Conservation (phyloP, 768 basidiomycete species). For the Ramaria sp. region DNA sequence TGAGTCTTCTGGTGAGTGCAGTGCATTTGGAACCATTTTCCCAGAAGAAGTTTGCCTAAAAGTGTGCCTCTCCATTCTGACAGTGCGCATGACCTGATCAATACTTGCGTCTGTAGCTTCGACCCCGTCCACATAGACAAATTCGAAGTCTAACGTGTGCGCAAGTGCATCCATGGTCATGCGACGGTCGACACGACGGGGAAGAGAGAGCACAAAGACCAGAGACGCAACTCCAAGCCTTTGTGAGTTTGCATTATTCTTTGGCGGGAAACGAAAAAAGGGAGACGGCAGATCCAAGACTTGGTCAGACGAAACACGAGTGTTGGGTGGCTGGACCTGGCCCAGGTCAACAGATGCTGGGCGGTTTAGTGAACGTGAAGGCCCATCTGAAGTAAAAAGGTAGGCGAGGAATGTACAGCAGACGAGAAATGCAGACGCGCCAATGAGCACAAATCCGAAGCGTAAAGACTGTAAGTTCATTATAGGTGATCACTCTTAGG, state of each 20-base stretch:
- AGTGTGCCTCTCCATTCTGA: neutral
- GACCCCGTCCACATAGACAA: neutral
- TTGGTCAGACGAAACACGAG: no score
- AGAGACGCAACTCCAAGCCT: neutral
- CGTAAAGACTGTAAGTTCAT: neutral
- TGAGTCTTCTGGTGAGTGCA: no score
- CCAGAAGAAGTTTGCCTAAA: neutral
- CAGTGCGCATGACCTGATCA: neutral
- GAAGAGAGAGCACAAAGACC: conserved; percentile 1
- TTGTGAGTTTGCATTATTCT: neutral
- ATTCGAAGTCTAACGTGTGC: neutral
- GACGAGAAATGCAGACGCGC: neutral
- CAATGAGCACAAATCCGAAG: neutral
- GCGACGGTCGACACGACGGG: conserved; percentile 1
- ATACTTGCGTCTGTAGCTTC: neutral
- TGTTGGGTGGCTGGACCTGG: no score
- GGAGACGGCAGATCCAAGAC: no score
- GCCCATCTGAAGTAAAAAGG: neutral
- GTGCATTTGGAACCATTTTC: neutral
- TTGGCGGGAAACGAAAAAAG: neutral
- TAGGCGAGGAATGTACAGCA: neutral
- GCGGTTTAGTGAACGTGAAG: no score
- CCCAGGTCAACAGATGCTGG: no score
- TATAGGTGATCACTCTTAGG: no score
- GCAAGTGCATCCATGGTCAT: neutral